These are phyloP conservation scores for Adansonia madagascariensis DNA, from an alignment of 441 rosid genomes.

Conservation along the genomic window DNA sequence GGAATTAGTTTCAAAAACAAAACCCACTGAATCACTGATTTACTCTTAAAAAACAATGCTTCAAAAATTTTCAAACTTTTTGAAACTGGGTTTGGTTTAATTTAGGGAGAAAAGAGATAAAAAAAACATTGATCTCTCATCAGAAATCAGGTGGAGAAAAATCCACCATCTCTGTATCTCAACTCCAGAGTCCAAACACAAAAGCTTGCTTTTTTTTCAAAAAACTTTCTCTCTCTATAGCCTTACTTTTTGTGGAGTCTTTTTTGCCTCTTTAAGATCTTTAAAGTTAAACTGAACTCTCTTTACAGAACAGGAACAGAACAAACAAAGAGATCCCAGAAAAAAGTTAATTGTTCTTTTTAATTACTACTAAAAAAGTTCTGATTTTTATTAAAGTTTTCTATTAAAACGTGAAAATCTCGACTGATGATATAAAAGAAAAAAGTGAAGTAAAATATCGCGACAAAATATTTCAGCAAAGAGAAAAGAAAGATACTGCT, in stretches of 20 bases:
- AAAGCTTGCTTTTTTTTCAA: not conserved
- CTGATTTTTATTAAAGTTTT: not conserved
- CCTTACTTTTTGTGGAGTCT: constrained; percentile 18
- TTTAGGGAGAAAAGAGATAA: constrained; percentile 21
- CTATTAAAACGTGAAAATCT: not conserved
- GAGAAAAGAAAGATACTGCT: not conserved
- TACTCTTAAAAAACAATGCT: not conserved
- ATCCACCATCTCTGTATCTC: constrained; percentile 32
- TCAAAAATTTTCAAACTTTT: not conserved
- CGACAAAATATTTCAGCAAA: not conserved
- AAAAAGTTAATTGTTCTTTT: constrained; percentile 31
- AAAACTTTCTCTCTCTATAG: not conserved
- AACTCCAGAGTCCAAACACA: not conserved
- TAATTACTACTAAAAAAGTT: not conserved
- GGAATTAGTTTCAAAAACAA: not conserved
- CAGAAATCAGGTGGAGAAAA: constrained; percentile 48
- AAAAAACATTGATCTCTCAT: constrained; percentile 44
- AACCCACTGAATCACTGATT: not conserved
- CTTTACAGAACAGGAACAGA: constrained; percentile 23
- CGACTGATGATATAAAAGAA: constrained; percentile 19
- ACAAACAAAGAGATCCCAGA: constrained; percentile 33
- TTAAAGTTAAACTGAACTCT: not conserved
- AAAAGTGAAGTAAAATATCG: not conserved
- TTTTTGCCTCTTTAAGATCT: not conserved
- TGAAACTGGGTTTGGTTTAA: constrained; percentile 1